These are phyloP conservation scores for Leptographium flavum DNA, from an alignment of 2,329 filamentous ascomycete genomes.

Conservation along the genomic window DNA sequence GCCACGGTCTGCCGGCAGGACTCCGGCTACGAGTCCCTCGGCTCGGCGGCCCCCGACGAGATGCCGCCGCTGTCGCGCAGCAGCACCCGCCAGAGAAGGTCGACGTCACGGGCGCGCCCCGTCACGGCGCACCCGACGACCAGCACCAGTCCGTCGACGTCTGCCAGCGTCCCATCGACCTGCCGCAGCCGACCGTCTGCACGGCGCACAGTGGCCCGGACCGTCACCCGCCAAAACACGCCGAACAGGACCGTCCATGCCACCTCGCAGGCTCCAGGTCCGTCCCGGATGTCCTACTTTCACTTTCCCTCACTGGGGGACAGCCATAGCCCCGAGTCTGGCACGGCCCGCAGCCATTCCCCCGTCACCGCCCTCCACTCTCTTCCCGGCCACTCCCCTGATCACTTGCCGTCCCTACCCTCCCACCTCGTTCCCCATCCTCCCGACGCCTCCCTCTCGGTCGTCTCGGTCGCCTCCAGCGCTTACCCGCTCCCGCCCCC, in stretches of 20 bases:
- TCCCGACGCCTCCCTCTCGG: constrained; percentile 7
- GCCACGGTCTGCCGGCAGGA: constrained; percentile 36
- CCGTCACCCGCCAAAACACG: too few species aligned
- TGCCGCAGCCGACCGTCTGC: too few species aligned
- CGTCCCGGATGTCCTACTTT: constrained; percentile 27
- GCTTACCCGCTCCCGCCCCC: constrained; percentile 33
- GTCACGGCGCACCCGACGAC: constrained; percentile 7
- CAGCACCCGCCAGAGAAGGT: too few species aligned
- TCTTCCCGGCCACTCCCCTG: too few species aligned
- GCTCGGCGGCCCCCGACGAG: constrained; percentile 24
- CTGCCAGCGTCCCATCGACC: neutral
- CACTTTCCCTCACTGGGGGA: constrained; percentile 23
- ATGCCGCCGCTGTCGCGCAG: constrained; percentile 15
- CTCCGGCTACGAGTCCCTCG: constrained; percentile 42
- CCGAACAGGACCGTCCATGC: neutral
- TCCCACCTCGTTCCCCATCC: too few species aligned
- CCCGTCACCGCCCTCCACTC: too few species aligned
- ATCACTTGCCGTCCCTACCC: too few species aligned
- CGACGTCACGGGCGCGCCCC: constrained; percentile 15
- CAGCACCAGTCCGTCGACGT: neutral
- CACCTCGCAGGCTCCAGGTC: too few species aligned
- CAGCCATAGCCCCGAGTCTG: neutral
- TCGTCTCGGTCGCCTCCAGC: constrained; percentile 2
- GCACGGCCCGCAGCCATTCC: too few species aligned
- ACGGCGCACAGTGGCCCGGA: too few species aligned